Percentiles rank a stretch among this genome's conserved stretches.
These are phyloP conservation scores for Ogataea salicorniae DNA, from an alignment of 805 yeast genomes.

Conservation along the genomic window DNA sequence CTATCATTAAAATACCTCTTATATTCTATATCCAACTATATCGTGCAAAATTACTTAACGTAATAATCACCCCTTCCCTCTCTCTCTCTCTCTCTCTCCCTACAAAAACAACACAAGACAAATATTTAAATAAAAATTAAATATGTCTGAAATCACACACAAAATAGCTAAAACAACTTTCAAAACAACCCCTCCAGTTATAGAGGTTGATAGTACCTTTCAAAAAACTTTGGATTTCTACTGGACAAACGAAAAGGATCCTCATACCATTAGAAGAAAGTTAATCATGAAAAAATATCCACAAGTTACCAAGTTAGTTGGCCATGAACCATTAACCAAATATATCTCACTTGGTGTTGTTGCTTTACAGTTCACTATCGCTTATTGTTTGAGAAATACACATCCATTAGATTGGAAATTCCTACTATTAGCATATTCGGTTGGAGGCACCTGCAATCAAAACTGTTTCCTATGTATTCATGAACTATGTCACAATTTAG, in stretches of 20 bases:
- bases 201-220: constrained; percentile 17
- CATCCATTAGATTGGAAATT: constrained; percentile 49
- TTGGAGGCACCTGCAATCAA: constrained; percentile 86
- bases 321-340: constrained; percentile 83
- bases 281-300: constrained; percentile 72
- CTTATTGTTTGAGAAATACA: constrained; percentile 55
- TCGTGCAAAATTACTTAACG: too few relatives aligned
- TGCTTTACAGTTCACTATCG: constrained; percentile 57
- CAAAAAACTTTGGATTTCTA: constrained; percentile 48
- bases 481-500: constrained; percentile 80
- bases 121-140: too few relatives aligned
- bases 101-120: too few relatives aligned
- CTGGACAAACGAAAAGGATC: constrained; percentile 81
- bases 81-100: too few relatives aligned
- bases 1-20: too few relatives aligned
- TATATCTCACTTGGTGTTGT: constrained; percentile 68
- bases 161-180: constrained; percentile 14
- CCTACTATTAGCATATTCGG: constrained; percentile 59
- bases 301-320: constrained; percentile 71
- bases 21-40: too few relatives aligned
- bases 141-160: constrained; percentile 19
- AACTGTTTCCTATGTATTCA: constrained; percentile 84
- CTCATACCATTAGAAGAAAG: constrained; percentile 72
- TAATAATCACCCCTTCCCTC: too few relatives aligned
- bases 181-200: constrained; percentile 21